Base-by-base conservation (phyloP, 768 basidiomycete species). In the Boletellus sp. region DNA sequence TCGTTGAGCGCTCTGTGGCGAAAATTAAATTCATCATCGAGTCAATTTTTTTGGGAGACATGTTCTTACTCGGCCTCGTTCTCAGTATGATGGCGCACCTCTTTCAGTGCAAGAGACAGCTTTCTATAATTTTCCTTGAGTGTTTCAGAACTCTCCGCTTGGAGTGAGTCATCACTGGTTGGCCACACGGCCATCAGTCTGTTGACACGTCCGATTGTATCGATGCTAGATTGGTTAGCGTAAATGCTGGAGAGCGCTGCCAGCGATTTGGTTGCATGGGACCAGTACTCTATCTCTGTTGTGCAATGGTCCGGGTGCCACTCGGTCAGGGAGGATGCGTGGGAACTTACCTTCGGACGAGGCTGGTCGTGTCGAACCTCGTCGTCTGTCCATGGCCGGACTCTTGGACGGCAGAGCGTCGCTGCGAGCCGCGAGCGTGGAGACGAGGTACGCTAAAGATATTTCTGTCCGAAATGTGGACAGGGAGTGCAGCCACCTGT, bases 231-330 rank as follows among this genome's bases (percentile, higher is more conserved):
- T 32, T 75, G 65, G 60, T 73, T 79, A 11, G 76, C 66, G 63
- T 79, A 84, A 54, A 81, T 72, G 49, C 68, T 71, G 13, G 82
- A 77, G 33, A 89, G 71, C 17, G 71, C 67, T 55, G 70, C 76
- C 50, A 91, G 67, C 31, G 84, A 79, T 47, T 74, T 70, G 26
- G 79, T 74, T 31, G 85, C 83, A 66, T 82, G 84, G 42, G 80
- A 75, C 89, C 89, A 92, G 60, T 75, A 85, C 48, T 87, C 81
- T 54, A 87, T 70, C 72, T 90, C 89, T 92, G 68, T 49, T 57
- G n/a, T n/a, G n/a, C 16, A 35, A 48, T 42, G 19, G 26, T 41
- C 35, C 19, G 20, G 44, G 42, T 47, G 45, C 41, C 46, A 46
- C 42, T 40, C 50, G 34, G 44, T 48, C 54, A 45, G 47, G 22